phyloP scores from a whole-genome alignment of 2,329 filamentous ascomycete genomes.

The Gaeumannomyces sp. region DNA sequence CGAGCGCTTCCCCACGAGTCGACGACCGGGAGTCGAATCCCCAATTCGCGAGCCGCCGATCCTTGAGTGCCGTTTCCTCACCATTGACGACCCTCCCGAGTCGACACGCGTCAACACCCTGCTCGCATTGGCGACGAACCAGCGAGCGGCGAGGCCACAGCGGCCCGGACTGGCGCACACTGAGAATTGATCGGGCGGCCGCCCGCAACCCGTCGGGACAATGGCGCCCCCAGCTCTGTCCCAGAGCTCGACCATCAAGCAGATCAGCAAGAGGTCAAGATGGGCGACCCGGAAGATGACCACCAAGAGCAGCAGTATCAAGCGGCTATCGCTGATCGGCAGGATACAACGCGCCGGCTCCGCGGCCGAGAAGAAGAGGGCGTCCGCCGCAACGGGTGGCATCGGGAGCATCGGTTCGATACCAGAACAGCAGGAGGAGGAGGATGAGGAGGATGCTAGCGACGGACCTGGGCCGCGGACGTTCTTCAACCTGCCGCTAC shows the following conservation, averaged over 20 bases:
- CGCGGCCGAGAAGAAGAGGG: constrained; percentile 64
- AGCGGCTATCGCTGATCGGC: constrained; percentile 76
- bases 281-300: constrained; percentile 93
- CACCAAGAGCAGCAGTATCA: constrained; percentile 66
- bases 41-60: background rate
- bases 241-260: constrained; percentile 27
- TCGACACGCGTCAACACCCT: background rate
- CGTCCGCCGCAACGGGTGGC: constrained; percentile 24
- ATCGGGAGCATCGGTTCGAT: constrained; percentile 25
- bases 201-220: constrained; percentile 19
- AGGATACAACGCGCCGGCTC: constrained; percentile 61
- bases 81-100: background rate
- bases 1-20: background rate
- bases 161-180: constrained; percentile 10
- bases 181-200: constrained; percentile 11
- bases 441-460: constrained; percentile 22
- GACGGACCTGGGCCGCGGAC: constrained; percentile 42
- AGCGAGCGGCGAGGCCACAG: constrained; percentile 11
- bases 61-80: background rate
- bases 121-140: constrained; percentile 2
- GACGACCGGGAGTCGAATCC: background rate
- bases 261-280: constrained; percentile 67
- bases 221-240: constrained; percentile 20
- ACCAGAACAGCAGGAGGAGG: constrained; percentile 19
- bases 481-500: constrained; percentile 83